Percentiles rank a stretch among this genome's conserved stretches.
These are phyloP conservation scores for Quercus tomentella DNA, from an alignment of 331 rosid genomes.

Conservation along the genomic window DNA sequence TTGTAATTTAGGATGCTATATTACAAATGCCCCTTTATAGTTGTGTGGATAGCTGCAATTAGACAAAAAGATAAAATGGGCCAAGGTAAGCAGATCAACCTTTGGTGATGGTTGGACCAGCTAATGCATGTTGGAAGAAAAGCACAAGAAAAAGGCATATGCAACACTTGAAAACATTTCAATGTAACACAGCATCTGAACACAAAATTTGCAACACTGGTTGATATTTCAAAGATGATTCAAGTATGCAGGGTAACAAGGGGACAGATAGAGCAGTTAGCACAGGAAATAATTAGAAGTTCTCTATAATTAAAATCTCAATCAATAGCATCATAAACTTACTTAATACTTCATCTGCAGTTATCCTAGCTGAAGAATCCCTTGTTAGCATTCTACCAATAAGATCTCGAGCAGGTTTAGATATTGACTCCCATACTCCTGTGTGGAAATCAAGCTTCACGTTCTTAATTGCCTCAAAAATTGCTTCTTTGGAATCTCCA, in stretches of 20 bases:
- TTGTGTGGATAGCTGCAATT: no score
- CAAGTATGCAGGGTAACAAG: not conserved
- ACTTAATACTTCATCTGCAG: slow-evolving; percentile 96
- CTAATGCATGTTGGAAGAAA: not conserved
- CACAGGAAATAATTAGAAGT: not conserved
- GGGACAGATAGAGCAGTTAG: slow-evolving; percentile 5
- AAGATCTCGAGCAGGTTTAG: slow-evolving; percentile 91
- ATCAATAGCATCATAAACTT: slow-evolving; percentile 35
- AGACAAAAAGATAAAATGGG: not conserved
- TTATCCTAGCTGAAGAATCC: slow-evolving; percentile 78
- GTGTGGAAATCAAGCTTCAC: slow-evolving; percentile 69
- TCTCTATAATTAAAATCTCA: not conserved
- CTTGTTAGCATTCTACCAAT: slow-evolving; percentile 92
- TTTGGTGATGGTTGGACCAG: not conserved
- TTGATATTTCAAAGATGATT: not conserved
- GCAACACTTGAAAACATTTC: not conserved
- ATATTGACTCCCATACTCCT: slow-evolving; percentile 74
- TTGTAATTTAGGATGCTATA: not conserved
- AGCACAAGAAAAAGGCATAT: not conserved
- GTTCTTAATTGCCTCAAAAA: slow-evolving; percentile 88
- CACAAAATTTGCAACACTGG: not conserved
- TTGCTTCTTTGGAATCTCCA: slow-evolving; percentile 83
- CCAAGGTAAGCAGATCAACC: not conserved
- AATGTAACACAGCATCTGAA: not conserved
- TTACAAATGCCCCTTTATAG: no score